These are phyloP conservation scores for Kalanchoe fedtschenkoi DNA, from an alignment of 164 flowering plant species.

Conservation along the genomic window DNA sequence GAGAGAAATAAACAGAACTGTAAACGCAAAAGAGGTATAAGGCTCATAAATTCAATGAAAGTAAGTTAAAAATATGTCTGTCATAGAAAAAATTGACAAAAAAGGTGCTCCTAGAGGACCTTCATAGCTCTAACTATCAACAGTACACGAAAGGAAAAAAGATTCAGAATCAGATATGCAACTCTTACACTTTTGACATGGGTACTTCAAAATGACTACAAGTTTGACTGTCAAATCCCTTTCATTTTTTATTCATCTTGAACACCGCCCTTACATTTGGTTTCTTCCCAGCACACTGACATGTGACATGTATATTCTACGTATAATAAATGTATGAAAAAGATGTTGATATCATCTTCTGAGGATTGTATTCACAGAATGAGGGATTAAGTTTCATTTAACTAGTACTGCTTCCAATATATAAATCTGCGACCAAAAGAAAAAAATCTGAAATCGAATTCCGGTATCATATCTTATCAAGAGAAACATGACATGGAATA, in stretches of 20 bases:
- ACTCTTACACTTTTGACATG: not conserved
- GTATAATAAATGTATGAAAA: not conserved
- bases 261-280: not conserved
- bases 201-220: too few species aligned
- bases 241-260: too few species aligned
- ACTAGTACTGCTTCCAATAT: not conserved
- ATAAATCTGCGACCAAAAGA: not conserved
- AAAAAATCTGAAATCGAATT: not conserved
- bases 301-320: not conserved
- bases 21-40: too few species aligned
- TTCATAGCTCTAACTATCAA: not conserved
- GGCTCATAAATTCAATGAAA: too few species aligned
- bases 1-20: not conserved
- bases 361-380: not conserved
- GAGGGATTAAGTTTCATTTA: not conserved
- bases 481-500: not conserved
- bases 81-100: not conserved
- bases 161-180: not conserved
- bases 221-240: not conserved
- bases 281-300: not conserved
- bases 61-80: not conserved
- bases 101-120: not conserved
- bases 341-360: not conserved
- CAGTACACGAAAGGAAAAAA: not conserved
- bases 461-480: not conserved